Evolutionary conservation across 106 monocot species (phyloP), one percentile per base, ranked within the genome.

Genomic region (Acorus gramineus): DNA sequence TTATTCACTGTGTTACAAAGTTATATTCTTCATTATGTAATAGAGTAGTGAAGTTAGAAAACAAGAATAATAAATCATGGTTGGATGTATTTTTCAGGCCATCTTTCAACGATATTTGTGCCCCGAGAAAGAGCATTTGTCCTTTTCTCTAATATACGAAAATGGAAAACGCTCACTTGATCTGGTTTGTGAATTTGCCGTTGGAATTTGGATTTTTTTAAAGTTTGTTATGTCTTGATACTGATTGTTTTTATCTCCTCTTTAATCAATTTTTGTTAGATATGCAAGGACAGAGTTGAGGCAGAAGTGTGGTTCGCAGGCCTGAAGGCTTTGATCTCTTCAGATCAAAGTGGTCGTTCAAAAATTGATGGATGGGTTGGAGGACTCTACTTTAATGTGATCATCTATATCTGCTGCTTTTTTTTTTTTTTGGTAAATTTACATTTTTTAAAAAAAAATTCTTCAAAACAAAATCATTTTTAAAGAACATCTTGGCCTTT

Each of bases 221-320:
- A 47, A 70, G 6, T 51, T 3, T 57, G 11, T 13, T 59, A 49
- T 5, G 5, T 43, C 43, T 44, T 62, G 28, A 59, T 42, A 9
- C 44, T 76, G 49, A 66, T 70, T 42, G 46, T 46, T 68, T 14
- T 66, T 50, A 14, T 42, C 53, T 78, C 7, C 66, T 48, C 11
- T 64, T 5, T 64, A 50, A 11, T 43, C 28, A 28, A 28, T 76
- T 2, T 14, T 50, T 76, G 8, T 45, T 72, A 93, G 93, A 86
- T 86, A 63, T 93, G 89, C 86, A 93, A 89, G 79, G 86, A 93
- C 77, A 89, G 86, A 77, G 72, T 77, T 68, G 93, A 89, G 64
- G 90, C 78, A 48, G 86, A 90, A 55, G 63, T 78, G 53, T 87
- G 95, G 95, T 87, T 90, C 82, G 75, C 61, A 14, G 87, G 82